Percentiles rank a stretch among this genome's conserved stretches.
Conservation (phyloP, 495 filamentous ascomycete species). For the Cercophora newfieldiana region DNA sequence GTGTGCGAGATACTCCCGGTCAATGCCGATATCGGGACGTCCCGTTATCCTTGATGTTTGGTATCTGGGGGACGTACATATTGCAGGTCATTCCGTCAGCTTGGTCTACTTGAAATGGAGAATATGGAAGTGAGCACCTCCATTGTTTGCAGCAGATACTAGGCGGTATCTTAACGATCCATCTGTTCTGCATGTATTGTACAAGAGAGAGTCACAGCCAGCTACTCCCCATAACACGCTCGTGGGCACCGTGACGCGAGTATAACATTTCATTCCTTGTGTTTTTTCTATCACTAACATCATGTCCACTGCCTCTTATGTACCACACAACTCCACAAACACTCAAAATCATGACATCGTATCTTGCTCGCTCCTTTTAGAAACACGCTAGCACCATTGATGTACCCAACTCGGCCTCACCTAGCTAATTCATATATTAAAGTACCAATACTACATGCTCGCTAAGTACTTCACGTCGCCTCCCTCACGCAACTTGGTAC, state of each 20-base stretch:
- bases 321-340: neutral
- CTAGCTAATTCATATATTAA: neutral
- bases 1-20: neutral
- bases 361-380: neutral
- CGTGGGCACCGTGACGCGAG: no score
- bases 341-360: neutral
- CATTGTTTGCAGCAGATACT: no score
- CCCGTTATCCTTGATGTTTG: neutral
- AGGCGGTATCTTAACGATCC: no score
- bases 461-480: constrained; percentile 70
- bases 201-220: no score
- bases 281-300: neutral
- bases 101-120: no score
- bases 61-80: neutral
- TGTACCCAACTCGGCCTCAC: constrained; percentile 13
- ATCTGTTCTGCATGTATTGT: no score
- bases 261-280: neutral
- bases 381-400: neutral
- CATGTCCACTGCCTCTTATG: neutral
- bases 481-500: constrained; percentile 61
- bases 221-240: no score
- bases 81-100: no score
- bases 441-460: constrained; percentile 18
- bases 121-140: no score
- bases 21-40: neutral